Conservation (phyloP, 495 filamentous ascomycete species). For the Aspergillus kassunensis region DNA sequence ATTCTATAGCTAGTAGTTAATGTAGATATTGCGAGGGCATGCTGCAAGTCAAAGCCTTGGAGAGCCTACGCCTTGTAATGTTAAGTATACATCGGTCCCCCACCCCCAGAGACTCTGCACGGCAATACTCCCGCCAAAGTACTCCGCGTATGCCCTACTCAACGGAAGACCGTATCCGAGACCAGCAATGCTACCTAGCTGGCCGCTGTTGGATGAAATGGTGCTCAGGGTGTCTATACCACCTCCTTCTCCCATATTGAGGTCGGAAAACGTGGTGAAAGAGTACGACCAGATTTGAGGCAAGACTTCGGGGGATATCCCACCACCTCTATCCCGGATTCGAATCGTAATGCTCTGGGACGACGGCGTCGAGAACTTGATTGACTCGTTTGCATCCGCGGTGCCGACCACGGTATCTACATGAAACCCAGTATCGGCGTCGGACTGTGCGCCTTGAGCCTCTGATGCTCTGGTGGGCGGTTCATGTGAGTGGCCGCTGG, state of each 20-base stretch:
- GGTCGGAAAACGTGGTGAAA: constrained; percentile 88
- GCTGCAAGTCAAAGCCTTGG: not conserved
- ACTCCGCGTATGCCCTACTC: constrained; percentile 92
- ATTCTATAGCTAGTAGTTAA: not conserved
- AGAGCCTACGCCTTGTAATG: constrained; percentile 73
- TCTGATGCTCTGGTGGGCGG: not conserved
- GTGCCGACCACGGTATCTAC: constrained; percentile 28
- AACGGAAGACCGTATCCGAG: constrained; percentile 91
- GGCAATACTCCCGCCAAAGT: constrained; percentile 93
- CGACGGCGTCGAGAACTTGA: constrained; percentile 43
- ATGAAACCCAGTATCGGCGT: constrained; percentile 30
- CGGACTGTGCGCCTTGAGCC: constrained; percentile 15
- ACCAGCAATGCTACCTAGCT: constrained; percentile 77
- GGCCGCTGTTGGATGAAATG: constrained; percentile 63
- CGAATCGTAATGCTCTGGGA: constrained; percentile 90
- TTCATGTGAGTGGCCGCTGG: constrained; percentile 19
- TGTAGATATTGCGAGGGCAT: not conserved
- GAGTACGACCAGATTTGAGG: constrained; percentile 92
- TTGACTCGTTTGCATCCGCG: constrained; percentile 33
- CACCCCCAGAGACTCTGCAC: constrained; percentile 95
- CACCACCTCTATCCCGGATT: constrained; percentile 91
- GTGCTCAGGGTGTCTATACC: constrained; percentile 65
- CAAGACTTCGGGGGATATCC: constrained; percentile 76
- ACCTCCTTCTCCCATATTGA: constrained; percentile 42
- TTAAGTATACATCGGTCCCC: constrained; percentile 82